phyloP scores from a whole-genome alignment of 371 early-diverging fungal genomes.

The Mucor sp. region DNA sequence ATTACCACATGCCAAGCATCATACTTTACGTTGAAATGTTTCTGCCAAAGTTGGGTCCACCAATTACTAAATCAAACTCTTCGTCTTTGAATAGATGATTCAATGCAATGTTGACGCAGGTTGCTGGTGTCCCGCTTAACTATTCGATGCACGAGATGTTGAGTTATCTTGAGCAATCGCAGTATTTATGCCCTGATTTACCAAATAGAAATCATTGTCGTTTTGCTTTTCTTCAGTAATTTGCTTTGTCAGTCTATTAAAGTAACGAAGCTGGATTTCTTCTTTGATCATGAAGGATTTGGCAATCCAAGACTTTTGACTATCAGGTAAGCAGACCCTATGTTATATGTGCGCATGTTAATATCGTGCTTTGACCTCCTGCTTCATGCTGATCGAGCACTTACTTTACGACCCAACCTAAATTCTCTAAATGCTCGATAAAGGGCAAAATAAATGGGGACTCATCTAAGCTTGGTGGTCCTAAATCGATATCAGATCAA shows the following conservation, averaged over 20 bases:
- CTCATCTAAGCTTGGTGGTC: conserved; percentile 39
- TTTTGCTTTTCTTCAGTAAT: conserved; percentile 23
- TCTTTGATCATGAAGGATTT: conserved; percentile 53
- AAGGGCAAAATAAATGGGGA: conserved; percentile 49
- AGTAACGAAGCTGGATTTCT: conserved; percentile 38
- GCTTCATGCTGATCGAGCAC: neutral
- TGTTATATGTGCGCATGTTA: neutral
- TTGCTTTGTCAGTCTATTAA: conserved; percentile 30
- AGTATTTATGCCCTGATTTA: conserved; percentile 3
- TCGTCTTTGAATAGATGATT: conserved; percentile 39
- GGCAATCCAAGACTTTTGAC: conserved; percentile 53
- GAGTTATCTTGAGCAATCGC: neutral
- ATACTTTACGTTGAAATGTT: conserved; percentile 40
- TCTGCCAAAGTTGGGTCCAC: conserved; percentile 48
- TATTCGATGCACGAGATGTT: conserved; percentile 1
- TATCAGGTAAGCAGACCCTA: conserved; percentile 45
- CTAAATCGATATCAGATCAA: conserved; percentile 10
- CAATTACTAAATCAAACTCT: conserved; percentile 46
- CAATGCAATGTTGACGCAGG: conserved; percentile 46
- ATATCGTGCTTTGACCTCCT: neutral
- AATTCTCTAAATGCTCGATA: conserved; percentile 37
- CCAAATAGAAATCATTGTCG: conserved; percentile 38
- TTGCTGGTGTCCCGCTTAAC: conserved; percentile 47
- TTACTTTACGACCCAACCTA: conserved; percentile 51
- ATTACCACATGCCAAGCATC: neutral